Conservation (phyloP, 2,329 filamentous ascomycete genomes). For the Teratosphaeria nubilosa region DNA sequence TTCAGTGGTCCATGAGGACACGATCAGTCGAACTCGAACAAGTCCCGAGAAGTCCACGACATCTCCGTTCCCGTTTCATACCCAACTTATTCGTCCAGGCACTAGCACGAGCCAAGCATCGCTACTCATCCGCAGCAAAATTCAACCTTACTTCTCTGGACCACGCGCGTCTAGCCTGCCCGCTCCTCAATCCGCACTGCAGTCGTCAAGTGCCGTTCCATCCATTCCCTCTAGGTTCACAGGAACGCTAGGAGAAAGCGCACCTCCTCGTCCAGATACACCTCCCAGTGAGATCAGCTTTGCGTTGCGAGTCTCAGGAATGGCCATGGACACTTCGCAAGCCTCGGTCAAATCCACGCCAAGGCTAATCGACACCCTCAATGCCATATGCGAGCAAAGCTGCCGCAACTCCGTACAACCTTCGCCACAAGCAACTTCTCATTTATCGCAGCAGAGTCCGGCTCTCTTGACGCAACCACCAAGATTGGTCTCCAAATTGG, state of each 20-base stretch:
- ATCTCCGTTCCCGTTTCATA: not conserved
- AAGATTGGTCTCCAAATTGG: slow-evolving; percentile 5
- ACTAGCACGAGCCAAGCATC: not conserved
- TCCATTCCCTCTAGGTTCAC: slow-evolving; percentile 14
- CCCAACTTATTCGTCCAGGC: not conserved
- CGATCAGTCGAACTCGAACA: not conserved
- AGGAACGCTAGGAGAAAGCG: slow-evolving; percentile 17
- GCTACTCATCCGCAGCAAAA: not conserved
- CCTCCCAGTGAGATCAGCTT: slow-evolving; percentile 6
- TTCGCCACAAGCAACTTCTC: not conserved
- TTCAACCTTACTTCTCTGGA: not conserved
- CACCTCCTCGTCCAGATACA: slow-evolving; percentile 9
- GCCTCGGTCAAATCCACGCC: slow-evolving; percentile 2
- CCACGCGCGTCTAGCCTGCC: slow-evolving; percentile 4
- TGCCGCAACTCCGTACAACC: not conserved
- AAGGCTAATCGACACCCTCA: slow-evolving; percentile 7
- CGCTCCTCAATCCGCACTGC: not conserved
- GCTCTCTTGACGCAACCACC: slow-evolving; percentile 7
- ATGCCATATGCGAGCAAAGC: slow-evolving; percentile 7
- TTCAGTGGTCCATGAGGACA: not conserved
- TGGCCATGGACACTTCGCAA: slow-evolving; percentile 11
- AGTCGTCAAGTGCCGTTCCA: slow-evolving; percentile 13
- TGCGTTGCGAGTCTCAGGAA: not conserved
- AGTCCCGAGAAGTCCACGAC: not conserved
- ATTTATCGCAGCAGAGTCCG: not conserved